phyloP scores from a whole-genome alignment of 129 eudicot genomes.

The Saposhnikovia divaricata region DNA sequence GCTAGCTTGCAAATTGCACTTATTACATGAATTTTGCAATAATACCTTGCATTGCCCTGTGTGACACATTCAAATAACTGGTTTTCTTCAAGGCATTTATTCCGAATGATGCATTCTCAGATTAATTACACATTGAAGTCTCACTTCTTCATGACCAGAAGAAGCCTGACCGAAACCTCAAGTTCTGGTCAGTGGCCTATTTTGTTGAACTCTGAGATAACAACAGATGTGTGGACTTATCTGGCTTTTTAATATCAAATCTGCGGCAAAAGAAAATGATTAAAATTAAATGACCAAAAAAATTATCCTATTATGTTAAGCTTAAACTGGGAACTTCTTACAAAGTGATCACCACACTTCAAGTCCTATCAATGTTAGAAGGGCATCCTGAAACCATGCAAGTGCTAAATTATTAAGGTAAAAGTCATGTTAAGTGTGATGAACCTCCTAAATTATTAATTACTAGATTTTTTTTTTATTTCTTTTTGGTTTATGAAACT shows the following conservation, averaged over 20 bases:
- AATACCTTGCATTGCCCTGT: neutral
- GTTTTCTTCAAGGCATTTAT: neutral
- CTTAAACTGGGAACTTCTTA: neutral
- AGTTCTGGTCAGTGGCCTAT: neutral
- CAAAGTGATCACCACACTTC: neutral
- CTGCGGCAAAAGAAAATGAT: neutral
- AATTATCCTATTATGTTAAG: neutral
- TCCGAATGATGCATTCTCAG: neutral
- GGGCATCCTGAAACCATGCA: neutral
- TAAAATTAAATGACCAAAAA: neutral
- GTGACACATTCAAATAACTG: neutral
- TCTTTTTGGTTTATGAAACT: too few species aligned
- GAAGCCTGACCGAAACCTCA: neutral
- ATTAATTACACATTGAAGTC: neutral
- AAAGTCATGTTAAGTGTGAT: neutral
- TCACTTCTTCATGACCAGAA: neutral
- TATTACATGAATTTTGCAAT: neutral
- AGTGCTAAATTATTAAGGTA: neutral
- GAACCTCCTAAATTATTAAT: neutral
- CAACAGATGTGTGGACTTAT: neutral
- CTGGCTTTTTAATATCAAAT: neutral
- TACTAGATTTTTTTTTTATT: neutral
- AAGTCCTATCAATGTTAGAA: neutral
- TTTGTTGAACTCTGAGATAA: neutral
- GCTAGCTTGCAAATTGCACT: neutral